Percentiles rank a stretch among this genome's conserved stretches.
Evolutionary conservation across 306 rosid species (phyloP).

Genomic region (Trifolium pratense): DNA sequence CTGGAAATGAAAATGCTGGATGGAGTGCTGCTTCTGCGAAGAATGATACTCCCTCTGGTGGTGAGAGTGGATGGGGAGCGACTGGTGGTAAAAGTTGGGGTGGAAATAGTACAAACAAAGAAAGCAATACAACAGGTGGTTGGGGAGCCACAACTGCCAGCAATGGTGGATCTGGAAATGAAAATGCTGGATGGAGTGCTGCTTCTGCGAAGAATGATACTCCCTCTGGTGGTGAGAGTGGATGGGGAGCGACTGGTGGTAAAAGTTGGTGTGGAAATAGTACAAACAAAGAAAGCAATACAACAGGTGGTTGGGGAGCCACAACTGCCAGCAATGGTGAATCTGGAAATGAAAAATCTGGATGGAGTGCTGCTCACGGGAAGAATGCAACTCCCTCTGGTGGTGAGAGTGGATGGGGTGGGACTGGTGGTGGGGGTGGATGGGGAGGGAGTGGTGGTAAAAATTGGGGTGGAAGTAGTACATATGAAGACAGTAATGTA

Average conservation of each 20-base stretch:
- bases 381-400: constrained; percentile 29
- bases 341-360: constrained; percentile 28
- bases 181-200: constrained; percentile 27
- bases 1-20: constrained; percentile 26
- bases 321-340: constrained; percentile 6
- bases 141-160: constrained; percentile 3
- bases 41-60: constrained; percentile 17
- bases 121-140: constrained; percentile 11
- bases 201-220: background rate
- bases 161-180: constrained; percentile 30
- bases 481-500: constrained; percentile 11
- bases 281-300: constrained; percentile 10
- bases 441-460: constrained; percentile 13
- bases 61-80: constrained; percentile 22
- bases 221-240: constrained; percentile 30
- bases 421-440: background rate
- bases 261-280: constrained; percentile 30
- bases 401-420: constrained; percentile 26
- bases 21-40: constrained; percentile 2
- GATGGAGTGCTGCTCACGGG: constrained; percentile 4
- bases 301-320: constrained; percentile 17
- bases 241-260: constrained; percentile 19
- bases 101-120: constrained; percentile 15
- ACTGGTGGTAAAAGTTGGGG: constrained; percentile 25
- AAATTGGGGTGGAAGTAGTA: constrained; percentile 35